These are phyloP conservation scores for Fusarium sterilihyphosum DNA, from an alignment of 2,329 filamentous ascomycete species.

Conservation along the genomic window DNA sequence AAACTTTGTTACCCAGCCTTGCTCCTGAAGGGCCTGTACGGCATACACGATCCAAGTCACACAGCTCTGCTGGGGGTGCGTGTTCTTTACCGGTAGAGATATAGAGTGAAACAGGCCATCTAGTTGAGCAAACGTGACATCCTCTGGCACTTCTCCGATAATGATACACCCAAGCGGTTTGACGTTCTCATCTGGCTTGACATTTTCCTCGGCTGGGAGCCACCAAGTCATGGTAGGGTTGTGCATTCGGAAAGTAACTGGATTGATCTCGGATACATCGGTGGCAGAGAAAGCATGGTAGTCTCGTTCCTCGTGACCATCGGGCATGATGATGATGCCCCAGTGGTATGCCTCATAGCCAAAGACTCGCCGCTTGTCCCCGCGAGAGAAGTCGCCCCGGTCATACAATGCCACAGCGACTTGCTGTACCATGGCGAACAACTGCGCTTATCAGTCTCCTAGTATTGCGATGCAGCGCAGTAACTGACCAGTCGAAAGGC, in stretches of 20 bases:
- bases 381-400: constrained; percentile 43
- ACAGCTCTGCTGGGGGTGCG: constrained; percentile 48
- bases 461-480: neutral
- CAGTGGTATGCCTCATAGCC: constrained; percentile 47
- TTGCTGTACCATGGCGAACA: constrained; percentile 19
- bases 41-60: constrained; percentile 47
- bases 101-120: constrained; percentile 35
- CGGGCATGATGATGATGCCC: constrained; percentile 43
- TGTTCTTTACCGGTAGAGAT: constrained; percentile 45
- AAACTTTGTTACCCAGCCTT: constrained; percentile 40
- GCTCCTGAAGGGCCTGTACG: constrained; percentile 38
- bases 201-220: constrained; percentile 32
- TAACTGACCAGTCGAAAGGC: neutral
- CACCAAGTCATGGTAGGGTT: constrained; percentile 49
- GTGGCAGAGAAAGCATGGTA: constrained; percentile 45
- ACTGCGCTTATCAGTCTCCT: neutral
- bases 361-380: constrained; percentile 36
- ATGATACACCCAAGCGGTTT: constrained; percentile 45
- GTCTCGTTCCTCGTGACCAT: neutral
- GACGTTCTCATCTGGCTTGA: constrained; percentile 21
- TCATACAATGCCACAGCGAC: constrained; percentile 43
- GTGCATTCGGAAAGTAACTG: constrained; percentile 43
- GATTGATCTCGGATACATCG: constrained; percentile 45
- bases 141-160: constrained; percentile 39
- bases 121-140: constrained; percentile 31